These are phyloP conservation scores for Raphidocelis subcapitata DNA, from an alignment of 139 green algal genomes.

Conservation along the genomic window DNA sequence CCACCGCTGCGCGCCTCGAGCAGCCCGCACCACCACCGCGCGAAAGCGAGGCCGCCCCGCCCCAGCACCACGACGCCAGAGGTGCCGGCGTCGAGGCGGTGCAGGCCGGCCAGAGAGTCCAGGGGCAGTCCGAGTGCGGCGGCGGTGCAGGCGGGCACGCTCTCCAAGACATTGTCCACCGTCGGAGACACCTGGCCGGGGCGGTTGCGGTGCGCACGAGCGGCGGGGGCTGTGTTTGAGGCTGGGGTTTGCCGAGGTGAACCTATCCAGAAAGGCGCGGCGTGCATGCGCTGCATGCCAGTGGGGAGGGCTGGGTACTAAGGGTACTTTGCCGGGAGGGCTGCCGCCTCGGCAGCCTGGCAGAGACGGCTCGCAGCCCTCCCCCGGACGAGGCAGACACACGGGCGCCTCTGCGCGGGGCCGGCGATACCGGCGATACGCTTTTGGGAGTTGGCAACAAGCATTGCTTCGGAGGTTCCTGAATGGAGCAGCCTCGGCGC, in stretches of 20 bases:
- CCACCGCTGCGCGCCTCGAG: constrained; percentile 2
- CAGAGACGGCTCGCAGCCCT: no score
- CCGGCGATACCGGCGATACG: no score
- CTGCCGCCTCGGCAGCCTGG: no score
- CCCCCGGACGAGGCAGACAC: no score
- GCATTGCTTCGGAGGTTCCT: no score
- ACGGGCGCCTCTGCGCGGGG: no score
- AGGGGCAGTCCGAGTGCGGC: constrained; percentile 38
- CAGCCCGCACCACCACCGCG: constrained; percentile 56
- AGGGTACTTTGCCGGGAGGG: no score
- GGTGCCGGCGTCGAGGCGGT: constrained; percentile 75
- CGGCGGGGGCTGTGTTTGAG: neutral
- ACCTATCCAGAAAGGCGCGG: no score
- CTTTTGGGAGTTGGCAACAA: no score
- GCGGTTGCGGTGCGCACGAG: neutral
- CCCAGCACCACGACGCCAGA: constrained; percentile 76
- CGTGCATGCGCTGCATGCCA: no score
- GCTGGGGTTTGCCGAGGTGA: neutral
- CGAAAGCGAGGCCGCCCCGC: constrained; percentile 38
- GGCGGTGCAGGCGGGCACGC: constrained; percentile 30
- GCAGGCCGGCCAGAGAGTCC: constrained; percentile 36
- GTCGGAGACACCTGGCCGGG: constrained; percentile 41
- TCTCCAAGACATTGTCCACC: constrained; percentile 61
- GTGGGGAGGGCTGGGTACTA: no score
- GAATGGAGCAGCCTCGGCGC: neutral